Base-by-base conservation (phyloP, 2,329 filamentous ascomycete species). In the Neopestalotiopsis rosae region DNA sequence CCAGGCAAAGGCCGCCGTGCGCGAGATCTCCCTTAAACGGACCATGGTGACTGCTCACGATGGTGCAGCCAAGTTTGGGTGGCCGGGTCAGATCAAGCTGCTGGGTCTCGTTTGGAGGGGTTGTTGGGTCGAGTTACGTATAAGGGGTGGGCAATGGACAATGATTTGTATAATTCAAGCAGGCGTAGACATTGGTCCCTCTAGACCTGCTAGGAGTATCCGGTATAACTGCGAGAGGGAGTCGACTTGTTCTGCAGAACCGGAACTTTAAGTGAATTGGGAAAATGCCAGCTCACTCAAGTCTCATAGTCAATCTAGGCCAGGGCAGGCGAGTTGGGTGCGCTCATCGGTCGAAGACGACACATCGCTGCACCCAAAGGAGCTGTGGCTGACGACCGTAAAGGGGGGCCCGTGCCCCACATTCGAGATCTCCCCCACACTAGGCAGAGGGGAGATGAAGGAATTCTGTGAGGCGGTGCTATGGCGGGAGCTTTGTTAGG, bases 1-100 rank as follows among this genome's bases (percentile, higher is more conserved):
- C 95, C 96, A 99, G 78, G 96, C 94, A 82, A 99, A 99, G 77
- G 95, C 93, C 81, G 95, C 96, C 77, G 96, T 99, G 83, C 96
- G 91, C 81, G 94, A 93, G 79, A 99, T 97, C 86, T 98, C 95
- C 87, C 95, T 91, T 82, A 98, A 88, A 85, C 94, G 93, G 83
- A 98, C 95, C 96, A 99, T 99, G 81, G 75, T 83, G 79, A 68
- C 66, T 67, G 70, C n/a, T 42, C 56, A 52, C 45, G 38, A 65
- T 45, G 42, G 52, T 68, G 66, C 61, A 58, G 65, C 28, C 65
- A 73, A 74, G 71, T 74, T 28, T 74, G 69, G 68, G 65, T 62
- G 67, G 64, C 40, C 42, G 14, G 24, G 34, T 38, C 34, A 38
- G 40, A 49, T 64, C 57, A 28, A 42, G 34, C 14, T 38, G 20